Percentiles rank a stretch among this genome's conserved stretches.
Conservation (phyloP, 2,329 filamentous ascomycete species). For the Aspergillus sp. region DNA sequence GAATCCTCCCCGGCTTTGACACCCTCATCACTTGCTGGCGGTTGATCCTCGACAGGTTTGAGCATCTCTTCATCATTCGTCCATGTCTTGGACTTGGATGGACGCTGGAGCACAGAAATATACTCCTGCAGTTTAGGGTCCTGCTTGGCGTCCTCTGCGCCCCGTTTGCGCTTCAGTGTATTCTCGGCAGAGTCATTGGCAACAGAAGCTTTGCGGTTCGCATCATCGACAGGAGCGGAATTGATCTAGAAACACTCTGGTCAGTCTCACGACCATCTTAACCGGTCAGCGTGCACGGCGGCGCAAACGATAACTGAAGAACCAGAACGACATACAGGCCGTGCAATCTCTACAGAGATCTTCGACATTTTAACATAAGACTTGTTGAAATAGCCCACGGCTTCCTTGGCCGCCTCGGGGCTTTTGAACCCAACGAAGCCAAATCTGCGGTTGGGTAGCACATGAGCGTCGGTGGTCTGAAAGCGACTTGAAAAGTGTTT, state of each 20-base stretch:
- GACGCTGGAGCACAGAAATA: slow-evolving; percentile 67
- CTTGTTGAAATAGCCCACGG: slow-evolving; percentile 91
- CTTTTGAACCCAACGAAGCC: slow-evolving; percentile 92
- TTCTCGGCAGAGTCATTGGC: slow-evolving; percentile 14
- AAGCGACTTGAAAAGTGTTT: slow-evolving; percentile 76
- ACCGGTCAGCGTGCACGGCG: slow-evolving; percentile 28
- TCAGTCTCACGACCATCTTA: slow-evolving; percentile 34
- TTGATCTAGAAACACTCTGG: slow-evolving; percentile 31
- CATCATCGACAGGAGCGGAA: slow-evolving; percentile 21
- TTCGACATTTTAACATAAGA: slow-evolving; percentile 94
- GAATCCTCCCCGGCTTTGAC: slow-evolving; percentile 10
- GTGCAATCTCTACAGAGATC: slow-evolving; percentile 80
- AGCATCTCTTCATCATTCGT: slow-evolving; percentile 43
- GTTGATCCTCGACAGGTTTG: slow-evolving; percentile 14
- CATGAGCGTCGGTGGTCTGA: slow-evolving; percentile 81
- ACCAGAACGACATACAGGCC: slow-evolving; percentile 51
- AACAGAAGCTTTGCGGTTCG: slow-evolving; percentile 13
- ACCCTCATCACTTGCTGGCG: slow-evolving; percentile 12
- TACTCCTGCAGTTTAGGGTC: slow-evolving; percentile 82
- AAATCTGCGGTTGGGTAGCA: slow-evolving; percentile 81
- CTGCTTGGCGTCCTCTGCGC: slow-evolving; percentile 50
- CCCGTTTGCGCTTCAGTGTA: slow-evolving; percentile 33
- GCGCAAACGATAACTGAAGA: slow-evolving; percentile 8
- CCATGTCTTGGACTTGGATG: slow-evolving; percentile 56
- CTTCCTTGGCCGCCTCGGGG: slow-evolving; percentile 66